Percentiles rank a stretch among this genome's conserved stretches.
Evolutionary conservation across 2,329 filamentous ascomycete species (phyloP).

Genomic region (Seiridium cupressi): DNA sequence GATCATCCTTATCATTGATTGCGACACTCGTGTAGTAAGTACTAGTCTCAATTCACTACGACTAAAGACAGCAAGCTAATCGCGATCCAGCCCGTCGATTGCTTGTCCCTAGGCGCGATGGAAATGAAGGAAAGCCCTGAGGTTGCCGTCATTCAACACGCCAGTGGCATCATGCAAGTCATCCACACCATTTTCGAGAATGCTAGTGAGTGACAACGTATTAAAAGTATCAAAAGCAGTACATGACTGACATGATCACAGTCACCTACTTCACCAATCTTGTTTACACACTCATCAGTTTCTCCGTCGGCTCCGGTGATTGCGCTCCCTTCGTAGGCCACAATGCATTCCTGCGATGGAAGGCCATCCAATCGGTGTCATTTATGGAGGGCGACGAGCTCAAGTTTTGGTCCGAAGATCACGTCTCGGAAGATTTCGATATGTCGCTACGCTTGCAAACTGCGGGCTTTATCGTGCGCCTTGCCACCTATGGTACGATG

Average conservation of each 20-base stretch:
- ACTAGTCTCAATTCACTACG: background rate
- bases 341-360: conserved; percentile 70
- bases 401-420: background rate
- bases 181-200: conserved; percentile 68
- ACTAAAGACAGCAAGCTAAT: background rate
- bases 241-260: background rate
- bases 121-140: conserved; percentile 67
- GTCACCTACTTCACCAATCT: conserved; percentile 75
- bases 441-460: conserved; percentile 8
- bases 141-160: conserved; percentile 66
- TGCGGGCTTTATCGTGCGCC: conserved; percentile 5
- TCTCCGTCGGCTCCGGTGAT: conserved; percentile 65
- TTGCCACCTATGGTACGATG: conserved; percentile 7
- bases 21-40: conserved; percentile 34
- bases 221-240: background rate
- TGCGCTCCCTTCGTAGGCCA: conserved; percentile 73
- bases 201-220: conserved; percentile 32
- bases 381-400: conserved; percentile 5
- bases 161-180: conserved; percentile 71
- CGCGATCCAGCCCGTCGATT: conserved; percentile 24
- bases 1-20: conserved; percentile 51
- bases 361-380: conserved; percentile 7
- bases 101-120: conserved; percentile 60
- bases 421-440: background rate
- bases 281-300: conserved; percentile 68